Conservation (phyloP, 306 rosid species). For the Betula pendula region DNA sequence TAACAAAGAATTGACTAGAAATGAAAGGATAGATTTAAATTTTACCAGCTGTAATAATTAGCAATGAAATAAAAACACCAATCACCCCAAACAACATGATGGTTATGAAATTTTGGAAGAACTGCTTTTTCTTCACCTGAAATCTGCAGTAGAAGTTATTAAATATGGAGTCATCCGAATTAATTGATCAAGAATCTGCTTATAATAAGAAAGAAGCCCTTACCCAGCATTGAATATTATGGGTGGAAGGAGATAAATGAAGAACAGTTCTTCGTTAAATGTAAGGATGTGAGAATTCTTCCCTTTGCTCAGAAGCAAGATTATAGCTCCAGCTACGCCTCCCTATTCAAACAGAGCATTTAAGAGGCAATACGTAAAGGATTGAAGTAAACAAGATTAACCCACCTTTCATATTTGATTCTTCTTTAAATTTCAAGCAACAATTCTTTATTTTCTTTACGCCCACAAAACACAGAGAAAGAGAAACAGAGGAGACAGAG, state of each 20-base stretch:
- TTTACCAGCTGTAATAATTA: conserved; percentile 61
- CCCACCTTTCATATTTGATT: too few relatives aligned
- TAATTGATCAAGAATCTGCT: conserved; percentile 17
- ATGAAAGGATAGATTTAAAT: not conserved
- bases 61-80: conserved; percentile 78
- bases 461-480: not conserved
- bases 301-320: conserved; percentile 65
- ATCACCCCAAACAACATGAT: conserved; percentile 85
- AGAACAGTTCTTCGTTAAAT: conserved; percentile 80
- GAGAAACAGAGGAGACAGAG: not conserved
- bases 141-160: conserved; percentile 46
- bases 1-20: not conserved
- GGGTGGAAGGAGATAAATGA: conserved; percentile 95
- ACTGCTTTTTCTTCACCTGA: conserved; percentile 95
- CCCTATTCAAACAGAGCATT: conserved; percentile 50
- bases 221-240: conserved; percentile 98
- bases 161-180: not conserved
- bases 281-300: conserved; percentile 75
- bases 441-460: too few relatives aligned
- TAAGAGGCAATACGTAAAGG: not conserved
- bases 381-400: not conserved
- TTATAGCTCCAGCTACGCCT: conserved; percentile 51
- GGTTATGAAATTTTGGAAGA: conserved; percentile 83
- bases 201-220: conserved; percentile 12
- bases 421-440: too few relatives aligned